A percentile compares a stretch with the other conserved stretches of the same genome.
These are phyloP conservation scores for Phalaenopsis equestris DNA, from an alignment of 106 monocot genomes.

Conservation along the genomic window DNA sequence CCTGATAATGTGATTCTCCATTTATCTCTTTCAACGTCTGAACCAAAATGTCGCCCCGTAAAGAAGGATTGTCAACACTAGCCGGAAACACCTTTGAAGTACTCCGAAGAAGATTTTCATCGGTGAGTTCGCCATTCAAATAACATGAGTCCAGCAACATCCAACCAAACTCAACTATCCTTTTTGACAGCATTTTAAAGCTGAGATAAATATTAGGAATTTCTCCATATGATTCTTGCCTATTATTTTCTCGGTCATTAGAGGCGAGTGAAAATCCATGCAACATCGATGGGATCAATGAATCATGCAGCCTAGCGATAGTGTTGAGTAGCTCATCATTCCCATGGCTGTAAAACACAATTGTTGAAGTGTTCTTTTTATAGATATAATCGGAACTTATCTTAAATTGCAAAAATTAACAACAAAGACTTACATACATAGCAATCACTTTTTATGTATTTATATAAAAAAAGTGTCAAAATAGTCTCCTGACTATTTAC, in stretches of 20 bases:
- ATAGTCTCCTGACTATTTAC: too few relatives aligned
- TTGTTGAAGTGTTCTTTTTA: background rate
- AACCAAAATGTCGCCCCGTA: slow-evolving; percentile 80
- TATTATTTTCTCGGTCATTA: slow-evolving; percentile 6
- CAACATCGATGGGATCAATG: slow-evolving; percentile 55
- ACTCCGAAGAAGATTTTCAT: slow-evolving; percentile 27
- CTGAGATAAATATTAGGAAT: slow-evolving; percentile 23
- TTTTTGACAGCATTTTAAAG: slow-evolving; percentile 50
- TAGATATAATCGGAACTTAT: background rate
- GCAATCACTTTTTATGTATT: too few relatives aligned
- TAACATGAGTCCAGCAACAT: slow-evolving; percentile 72
- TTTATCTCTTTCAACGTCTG: slow-evolving; percentile 65
- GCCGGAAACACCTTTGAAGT: slow-evolving; percentile 64
- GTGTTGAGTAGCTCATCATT: slow-evolving; percentile 53
- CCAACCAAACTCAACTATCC: slow-evolving; percentile 82
- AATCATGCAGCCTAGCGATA: slow-evolving; percentile 73
- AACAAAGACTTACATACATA: too few relatives aligned
- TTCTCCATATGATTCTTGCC: background rate
- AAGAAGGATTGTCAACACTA: slow-evolving; percentile 71
- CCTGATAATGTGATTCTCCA: slow-evolving; percentile 25
- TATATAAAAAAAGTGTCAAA: too few relatives aligned
- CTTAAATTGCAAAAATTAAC: background rate
- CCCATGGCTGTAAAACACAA: slow-evolving; percentile 50
- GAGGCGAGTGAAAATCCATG: slow-evolving; percentile 40
- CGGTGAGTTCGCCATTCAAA: slow-evolving; percentile 37